Conservation (phyloP, 169 alveolate species). For the Plasmodium gonderi region DNA sequence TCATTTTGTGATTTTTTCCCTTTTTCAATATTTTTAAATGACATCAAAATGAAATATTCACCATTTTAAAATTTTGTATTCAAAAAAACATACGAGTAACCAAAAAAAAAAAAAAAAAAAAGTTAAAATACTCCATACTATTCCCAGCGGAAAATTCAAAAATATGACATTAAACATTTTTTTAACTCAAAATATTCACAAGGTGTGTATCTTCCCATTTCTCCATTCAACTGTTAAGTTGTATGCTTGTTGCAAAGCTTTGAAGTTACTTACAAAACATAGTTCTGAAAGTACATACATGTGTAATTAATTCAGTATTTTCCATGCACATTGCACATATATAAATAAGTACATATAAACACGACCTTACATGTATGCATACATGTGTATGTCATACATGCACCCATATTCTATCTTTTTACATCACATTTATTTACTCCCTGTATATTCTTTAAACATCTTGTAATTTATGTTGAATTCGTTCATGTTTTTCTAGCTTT, state of each 20-base stretch:
- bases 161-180: background rate
- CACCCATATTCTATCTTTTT: background rate
- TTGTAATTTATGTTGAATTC: constrained; percentile 6
- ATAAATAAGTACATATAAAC: background rate
- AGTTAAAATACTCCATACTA: background rate
- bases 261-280: constrained; percentile 1
- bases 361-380: background rate
- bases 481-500: background rate
- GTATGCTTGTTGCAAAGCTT: background rate
- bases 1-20: background rate
- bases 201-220: background rate
- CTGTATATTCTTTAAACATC: background rate
- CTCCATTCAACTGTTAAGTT: constrained; percentile 4
- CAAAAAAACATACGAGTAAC: background rate
- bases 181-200: background rate
- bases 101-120: background rate
- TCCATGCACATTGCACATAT: background rate
- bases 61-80: background rate
- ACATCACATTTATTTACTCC: background rate
- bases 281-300: background rate
- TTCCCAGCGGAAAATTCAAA: constrained; percentile 2
- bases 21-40: background rate
- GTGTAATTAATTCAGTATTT: constrained; percentile 11
- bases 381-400: background rate
- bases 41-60: background rate